Conservation (phyloP, 352 stramenopile species). For the Pythium biforme region DNA sequence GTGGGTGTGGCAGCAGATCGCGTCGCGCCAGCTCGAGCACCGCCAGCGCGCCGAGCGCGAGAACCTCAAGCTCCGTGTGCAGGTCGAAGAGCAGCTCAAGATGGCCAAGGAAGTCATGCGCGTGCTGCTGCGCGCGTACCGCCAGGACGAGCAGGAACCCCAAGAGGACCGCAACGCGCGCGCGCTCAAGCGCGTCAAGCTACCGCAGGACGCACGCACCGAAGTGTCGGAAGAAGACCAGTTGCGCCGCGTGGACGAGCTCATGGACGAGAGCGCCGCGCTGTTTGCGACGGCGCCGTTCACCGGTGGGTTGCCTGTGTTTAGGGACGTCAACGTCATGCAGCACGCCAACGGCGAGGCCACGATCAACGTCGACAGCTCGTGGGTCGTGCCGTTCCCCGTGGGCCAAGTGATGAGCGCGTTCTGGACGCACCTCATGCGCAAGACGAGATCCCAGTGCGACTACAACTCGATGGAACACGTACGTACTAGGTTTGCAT, state of each 20-base stretch:
- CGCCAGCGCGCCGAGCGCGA: constrained; percentile 13
- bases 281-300: constrained; percentile 3
- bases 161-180: not conserved
- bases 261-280: constrained; percentile 7
- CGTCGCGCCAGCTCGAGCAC: constrained; percentile 16
- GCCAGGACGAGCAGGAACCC: not conserved
- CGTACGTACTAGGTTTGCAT: too few relatives aligned
- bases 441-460: not conserved
- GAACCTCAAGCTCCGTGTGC: constrained; percentile 18
- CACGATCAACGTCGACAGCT: constrained; percentile 23
- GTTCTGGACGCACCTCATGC: constrained; percentile 15
- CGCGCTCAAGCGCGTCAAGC: constrained; percentile 17
- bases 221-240: constrained; percentile 7
- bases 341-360: constrained; percentile 18
- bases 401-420: constrained; percentile 15
- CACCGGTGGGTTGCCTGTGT: constrained; percentile 4
- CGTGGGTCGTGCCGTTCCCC: constrained; percentile 23
- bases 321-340: constrained; percentile 16
- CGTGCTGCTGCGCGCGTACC: constrained; percentile 17
- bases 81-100: constrained; percentile 18
- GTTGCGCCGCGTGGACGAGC: constrained; percentile 6
- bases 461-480: not conserved
- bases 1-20: constrained; percentile 25
- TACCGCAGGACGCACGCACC: not conserved
- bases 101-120: constrained; percentile 24